Base-by-base conservation (phyloP, 140 eudicot species). In the Stevia rebaudiana region DNA sequence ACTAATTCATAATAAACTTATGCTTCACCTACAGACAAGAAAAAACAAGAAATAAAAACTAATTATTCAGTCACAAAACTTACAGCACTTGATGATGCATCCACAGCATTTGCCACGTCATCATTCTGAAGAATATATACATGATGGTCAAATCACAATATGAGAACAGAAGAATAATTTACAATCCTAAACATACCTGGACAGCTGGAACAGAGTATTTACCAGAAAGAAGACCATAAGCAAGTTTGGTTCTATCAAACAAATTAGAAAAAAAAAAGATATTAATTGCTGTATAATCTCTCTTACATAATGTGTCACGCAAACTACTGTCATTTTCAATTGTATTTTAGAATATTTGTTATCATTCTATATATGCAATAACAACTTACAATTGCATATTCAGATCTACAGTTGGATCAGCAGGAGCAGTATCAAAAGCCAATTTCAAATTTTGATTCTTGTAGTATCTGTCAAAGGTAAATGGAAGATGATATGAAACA, bases 381-480 rank as follows among this genome's bases (percentile, higher is more conserved):
- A 17, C n/a, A 17, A 40, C 98, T 91, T 79, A 92, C 98, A 92
- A 76, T 63, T 92, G 98, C 79, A 74, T 83, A 71, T 92, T 92
- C 57, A 92, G 84, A 83, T 92, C 98, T 17, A 85, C 95, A 3
- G 96, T 88, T 69, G 98, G 98, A 83, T 92, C 98, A 46, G 98
- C 94, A 23, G 95, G 96, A 71, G 98, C 98, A 33, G 39, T 59
- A 66, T 62, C 75, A 79, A 92, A 92, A 24, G 96, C 98, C 39
- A 5, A 19, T 61, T 88, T 92, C 86, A 92, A 71, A 70, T 43
- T 75, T 62, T 81, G 95, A 53, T 82, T 69, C 63, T 31, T 55
- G 81, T 76, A 88, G 74, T 92, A 92, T 73, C 98, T 86, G 68
- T 49, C 8, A 48, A 48, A 71, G 48, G 24, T 17, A 15, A 60